Evolutionary conservation across 2,329 filamentous ascomycete genomes (phyloP), one percentile per base, ranked within the genome.

Genomic region (Ophioceras dolichostomum): DNA sequence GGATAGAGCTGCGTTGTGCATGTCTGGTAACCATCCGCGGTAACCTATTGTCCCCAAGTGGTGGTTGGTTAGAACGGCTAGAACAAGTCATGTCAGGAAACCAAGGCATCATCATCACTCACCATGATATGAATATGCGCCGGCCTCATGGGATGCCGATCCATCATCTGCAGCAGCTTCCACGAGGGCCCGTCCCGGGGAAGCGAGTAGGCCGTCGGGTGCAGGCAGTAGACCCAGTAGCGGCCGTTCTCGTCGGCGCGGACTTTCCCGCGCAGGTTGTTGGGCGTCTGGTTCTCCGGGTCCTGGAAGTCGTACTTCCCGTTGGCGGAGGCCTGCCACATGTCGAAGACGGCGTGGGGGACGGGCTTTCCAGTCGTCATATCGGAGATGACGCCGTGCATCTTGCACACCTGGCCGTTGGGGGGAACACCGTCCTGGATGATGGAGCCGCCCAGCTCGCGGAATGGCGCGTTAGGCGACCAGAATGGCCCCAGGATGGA

Each of bases 401-500:
- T 77, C 49, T 68, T 74, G 3, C 70, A 67, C 20, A 76, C 59
- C 43, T 81, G 48, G 12, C 52, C 61, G 39, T 65, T 62, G 37
- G 57, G 40, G 5, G 70, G 69, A 43, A 62, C 65, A 43, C 68
- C 54, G 43, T 58, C 49, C 39, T 61, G 62, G 16, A 78, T 66
- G 43, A 91, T 84, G 48, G 65, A 77, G 32, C 67, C 71, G 35
- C 82, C 85, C 51, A 82, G 82, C n/a, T 74, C 60, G 33, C 79
- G 70, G 40, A 70, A 60, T 5, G 85, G 84, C 0, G 84, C 76
- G 47, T 87, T 70, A 31, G 75, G 68, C 5, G 83, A 72, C 73
- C 83, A 93, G 62, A 94, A 94, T 1, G 86, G 86, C 0, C 86
- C 86, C 1, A 94, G 70, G 45, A 94, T 86, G 29, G 85, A 77